A percentile compares a stretch with the other conserved stretches of the same genome.
phyloP scores from a whole-genome alignment of 495 filamentous ascomycete species.

The Penicillium manginii region DNA sequence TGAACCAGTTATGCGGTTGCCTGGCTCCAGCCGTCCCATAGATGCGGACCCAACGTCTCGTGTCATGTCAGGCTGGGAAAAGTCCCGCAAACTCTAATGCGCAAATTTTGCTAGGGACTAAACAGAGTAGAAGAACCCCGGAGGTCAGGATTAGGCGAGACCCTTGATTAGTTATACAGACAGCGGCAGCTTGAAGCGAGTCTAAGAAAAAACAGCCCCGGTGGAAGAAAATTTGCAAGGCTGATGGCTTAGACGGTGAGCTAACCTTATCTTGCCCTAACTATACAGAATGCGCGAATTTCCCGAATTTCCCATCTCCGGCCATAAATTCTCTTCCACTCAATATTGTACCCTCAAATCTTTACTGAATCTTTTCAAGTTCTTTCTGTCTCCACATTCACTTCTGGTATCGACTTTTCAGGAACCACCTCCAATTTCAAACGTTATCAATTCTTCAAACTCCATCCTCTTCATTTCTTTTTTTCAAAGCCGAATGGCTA shows the following conservation, averaged over 20 bases:
- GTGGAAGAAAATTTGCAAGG: neutral
- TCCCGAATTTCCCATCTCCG: no score
- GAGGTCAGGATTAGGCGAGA: neutral
- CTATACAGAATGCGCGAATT: no score
- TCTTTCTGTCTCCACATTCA: no score
- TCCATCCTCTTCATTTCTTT: neutral
- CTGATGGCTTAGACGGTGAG: neutral
- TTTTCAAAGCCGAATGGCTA: constrained; percentile 7
- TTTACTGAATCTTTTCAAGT: no score
- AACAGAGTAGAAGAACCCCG: neutral
- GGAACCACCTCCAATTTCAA: neutral
- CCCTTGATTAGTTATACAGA: neutral
- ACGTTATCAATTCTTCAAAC: neutral
- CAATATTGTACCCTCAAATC: no score
- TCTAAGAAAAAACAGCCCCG: neutral
- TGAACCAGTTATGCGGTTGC: neutral
- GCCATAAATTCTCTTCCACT: no score
- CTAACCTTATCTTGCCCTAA: neutral
- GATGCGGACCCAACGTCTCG: neutral
- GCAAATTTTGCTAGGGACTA: neutral
- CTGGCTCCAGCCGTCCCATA: neutral
- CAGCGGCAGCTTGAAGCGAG: neutral
- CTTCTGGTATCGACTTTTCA: neutral
- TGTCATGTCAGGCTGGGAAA: neutral
- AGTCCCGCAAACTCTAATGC: neutral